phyloP scores from a whole-genome alignment of 2,329 filamentous ascomycete species.

The Penicillium sp. region DNA sequence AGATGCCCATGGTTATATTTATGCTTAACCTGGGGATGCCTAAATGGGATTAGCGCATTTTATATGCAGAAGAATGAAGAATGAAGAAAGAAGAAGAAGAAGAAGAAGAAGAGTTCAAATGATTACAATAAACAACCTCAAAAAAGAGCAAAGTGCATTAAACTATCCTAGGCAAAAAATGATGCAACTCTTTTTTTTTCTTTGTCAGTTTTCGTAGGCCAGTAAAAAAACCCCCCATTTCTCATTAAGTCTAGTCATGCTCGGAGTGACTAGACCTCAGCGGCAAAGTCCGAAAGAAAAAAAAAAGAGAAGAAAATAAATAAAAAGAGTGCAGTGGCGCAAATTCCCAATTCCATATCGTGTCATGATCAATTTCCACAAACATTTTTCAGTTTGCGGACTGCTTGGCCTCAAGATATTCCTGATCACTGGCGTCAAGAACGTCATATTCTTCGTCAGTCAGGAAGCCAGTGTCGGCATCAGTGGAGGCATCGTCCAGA shows the following conservation, averaged over 20 bases:
- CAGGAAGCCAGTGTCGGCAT: slow-evolving; percentile 72
- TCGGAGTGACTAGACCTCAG: slow-evolving; percentile 17
- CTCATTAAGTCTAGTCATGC: slow-evolving; percentile 20
- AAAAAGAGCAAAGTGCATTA: slow-evolving; percentile 15
- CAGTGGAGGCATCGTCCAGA: slow-evolving; percentile 47
- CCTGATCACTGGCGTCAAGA: slow-evolving; percentile 89
- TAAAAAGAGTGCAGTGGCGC: slow-evolving; percentile 12
- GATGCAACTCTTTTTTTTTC: slow-evolving; percentile 11
- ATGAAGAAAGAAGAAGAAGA: background rate
- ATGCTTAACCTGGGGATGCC: background rate
- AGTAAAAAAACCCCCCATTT: slow-evolving; percentile 5
- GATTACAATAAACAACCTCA: background rate
- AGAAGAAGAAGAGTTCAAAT: background rate
- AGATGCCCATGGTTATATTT: background rate
- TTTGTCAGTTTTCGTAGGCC: slow-evolving; percentile 9
- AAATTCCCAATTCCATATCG: slow-evolving; percentile 23
- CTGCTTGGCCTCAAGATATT: slow-evolving; percentile 58
- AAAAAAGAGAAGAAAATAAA: background rate
- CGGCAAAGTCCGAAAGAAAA: slow-evolving; percentile 11
- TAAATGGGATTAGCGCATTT: background rate
- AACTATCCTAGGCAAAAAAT: slow-evolving; percentile 15
- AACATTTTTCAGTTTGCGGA: slow-evolving; percentile 17
- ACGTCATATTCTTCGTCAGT: slow-evolving; percentile 99
- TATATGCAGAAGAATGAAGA: background rate
- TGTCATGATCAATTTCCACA: slow-evolving; percentile 6